These are phyloP conservation scores for Daldinia caldariorum DNA, from an alignment of 495 filamentous ascomycete species.

Conservation along the genomic window DNA sequence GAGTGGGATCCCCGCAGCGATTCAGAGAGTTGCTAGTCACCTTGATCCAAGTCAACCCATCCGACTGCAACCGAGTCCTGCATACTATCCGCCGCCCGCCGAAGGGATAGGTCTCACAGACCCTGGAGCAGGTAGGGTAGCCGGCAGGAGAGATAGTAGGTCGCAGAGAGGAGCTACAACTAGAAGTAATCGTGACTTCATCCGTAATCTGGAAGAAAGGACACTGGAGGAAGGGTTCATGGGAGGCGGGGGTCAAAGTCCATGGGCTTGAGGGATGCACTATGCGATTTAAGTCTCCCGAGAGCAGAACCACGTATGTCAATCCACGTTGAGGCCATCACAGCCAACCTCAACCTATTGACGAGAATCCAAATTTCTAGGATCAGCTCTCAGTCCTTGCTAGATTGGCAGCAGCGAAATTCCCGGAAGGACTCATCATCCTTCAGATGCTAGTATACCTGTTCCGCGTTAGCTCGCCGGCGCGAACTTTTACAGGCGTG, in stretches of 20 bases:
- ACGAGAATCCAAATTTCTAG: conserved; percentile 10
- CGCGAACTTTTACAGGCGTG: conserved; percentile 20
- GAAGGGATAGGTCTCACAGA: conserved; percentile 73
- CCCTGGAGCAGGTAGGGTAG: conserved; percentile 67
- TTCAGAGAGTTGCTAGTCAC: conserved; percentile 96
- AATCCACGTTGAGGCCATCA: conserved; percentile 2
- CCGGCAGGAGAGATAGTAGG: conserved; percentile 80
- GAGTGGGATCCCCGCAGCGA: conserved; percentile 87
- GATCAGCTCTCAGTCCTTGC: conserved; percentile 11
- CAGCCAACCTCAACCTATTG: conserved; percentile 2
- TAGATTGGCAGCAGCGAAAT: conserved; percentile 10
- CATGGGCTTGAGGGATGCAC: conserved; percentile 59
- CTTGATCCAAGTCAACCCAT: conserved; percentile 96
- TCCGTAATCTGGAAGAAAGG: conserved; percentile 91
- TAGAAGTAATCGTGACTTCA: conserved; percentile 83
- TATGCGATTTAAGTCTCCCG: conserved; percentile 6
- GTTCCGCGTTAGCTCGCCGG: conserved; percentile 14
- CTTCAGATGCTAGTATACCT: neutral
- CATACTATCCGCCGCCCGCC: conserved; percentile 96
- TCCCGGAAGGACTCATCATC: conserved; percentile 8
- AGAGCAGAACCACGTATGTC: conserved; percentile 14
- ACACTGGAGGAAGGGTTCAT: conserved; percentile 87
- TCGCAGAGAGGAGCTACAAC: conserved; percentile 63
- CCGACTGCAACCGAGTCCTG: conserved; percentile 91
- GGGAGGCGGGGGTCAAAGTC: conserved; percentile 55